These are phyloP conservation scores for Heimioporus sp. DNA, from an alignment of 768 basidiomycete genomes.

Conservation along the genomic window DNA sequence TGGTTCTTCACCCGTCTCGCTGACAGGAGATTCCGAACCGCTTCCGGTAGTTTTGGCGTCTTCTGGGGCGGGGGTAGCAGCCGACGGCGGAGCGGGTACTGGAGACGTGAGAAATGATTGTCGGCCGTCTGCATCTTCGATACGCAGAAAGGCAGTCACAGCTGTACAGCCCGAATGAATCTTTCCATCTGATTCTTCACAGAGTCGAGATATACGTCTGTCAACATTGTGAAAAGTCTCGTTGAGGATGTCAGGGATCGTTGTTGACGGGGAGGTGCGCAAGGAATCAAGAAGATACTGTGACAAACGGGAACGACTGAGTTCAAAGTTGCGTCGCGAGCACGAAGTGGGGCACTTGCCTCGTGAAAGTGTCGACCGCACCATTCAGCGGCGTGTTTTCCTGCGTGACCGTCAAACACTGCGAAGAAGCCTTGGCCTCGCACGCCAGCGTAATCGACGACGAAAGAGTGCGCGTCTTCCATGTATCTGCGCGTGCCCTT, in stretches of 20 bases:
- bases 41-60: constrained; percentile 33
- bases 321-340: constrained; percentile 1
- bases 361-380: constrained; percentile 96
- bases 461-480: constrained; percentile 97
- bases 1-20: constrained; percentile 40
- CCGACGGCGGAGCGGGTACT: constrained; percentile 26
- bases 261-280: constrained; percentile 50
- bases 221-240: constrained; percentile 95
- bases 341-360: constrained; percentile 37
- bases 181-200: constrained; percentile 85
- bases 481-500: constrained; percentile 89
- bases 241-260: constrained; percentile 88
- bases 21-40: constrained; percentile 42
- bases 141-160: constrained; percentile 90
- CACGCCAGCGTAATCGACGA: constrained; percentile 89
- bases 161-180: constrained; percentile 98
- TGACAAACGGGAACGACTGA: constrained; percentile 5
- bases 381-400: constrained; percentile 99
- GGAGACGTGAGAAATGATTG: constrained; percentile 60
- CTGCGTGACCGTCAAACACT: constrained; percentile 97
- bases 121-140: constrained; percentile 77
- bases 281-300: constrained; percentile 71
- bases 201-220: constrained; percentile 73
- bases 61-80: constrained; percentile 30
- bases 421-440: constrained; percentile 98